Percentiles rank a stretch among this genome's conserved stretches.
These are phyloP conservation scores for Fallopia convolvulus DNA, from an alignment of 148 eudicot genomes.

Conservation along the genomic window DNA sequence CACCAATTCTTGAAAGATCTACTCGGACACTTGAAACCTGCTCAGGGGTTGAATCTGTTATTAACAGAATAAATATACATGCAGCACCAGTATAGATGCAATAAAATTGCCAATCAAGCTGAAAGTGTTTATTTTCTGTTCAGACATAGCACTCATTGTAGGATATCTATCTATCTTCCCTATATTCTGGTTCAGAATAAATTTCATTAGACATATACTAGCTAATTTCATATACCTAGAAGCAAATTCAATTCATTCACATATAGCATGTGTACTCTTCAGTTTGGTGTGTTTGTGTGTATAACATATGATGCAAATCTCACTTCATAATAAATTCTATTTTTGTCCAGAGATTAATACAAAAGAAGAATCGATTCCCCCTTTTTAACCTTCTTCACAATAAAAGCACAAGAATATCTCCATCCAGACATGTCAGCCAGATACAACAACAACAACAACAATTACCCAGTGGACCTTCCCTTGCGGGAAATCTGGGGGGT, in stretches of 20 bases:
- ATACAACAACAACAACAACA: too few species aligned
- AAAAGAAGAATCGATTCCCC: not conserved
- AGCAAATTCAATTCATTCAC: not conserved
- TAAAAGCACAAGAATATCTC: not conserved
- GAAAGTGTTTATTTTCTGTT: not conserved
- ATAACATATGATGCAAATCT: not conserved
- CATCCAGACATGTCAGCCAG: not conserved
- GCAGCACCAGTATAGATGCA: not conserved
- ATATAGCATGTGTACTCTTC: not conserved
- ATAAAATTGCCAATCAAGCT: not conserved
- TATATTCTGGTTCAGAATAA: not conserved
- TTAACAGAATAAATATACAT: not conserved
- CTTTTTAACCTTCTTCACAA: not conserved
- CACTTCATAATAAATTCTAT: not conserved
- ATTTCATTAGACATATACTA: not conserved
- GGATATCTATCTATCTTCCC: not conserved
- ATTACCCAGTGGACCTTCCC: too few species aligned
- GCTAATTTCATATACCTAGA: not conserved
- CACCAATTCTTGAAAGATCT: slow-evolving; percentile 51
- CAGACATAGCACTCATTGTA: not conserved
- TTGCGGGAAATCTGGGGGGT: too few species aligned
- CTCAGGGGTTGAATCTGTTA: slow-evolving; percentile 17
- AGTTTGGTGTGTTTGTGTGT: not conserved
- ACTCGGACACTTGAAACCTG: slow-evolving; percentile 63
- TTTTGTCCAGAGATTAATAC: not conserved